phyloP scores from a whole-genome alignment of 1,139 yeast species.

The Pichia norvegensis region DNA sequence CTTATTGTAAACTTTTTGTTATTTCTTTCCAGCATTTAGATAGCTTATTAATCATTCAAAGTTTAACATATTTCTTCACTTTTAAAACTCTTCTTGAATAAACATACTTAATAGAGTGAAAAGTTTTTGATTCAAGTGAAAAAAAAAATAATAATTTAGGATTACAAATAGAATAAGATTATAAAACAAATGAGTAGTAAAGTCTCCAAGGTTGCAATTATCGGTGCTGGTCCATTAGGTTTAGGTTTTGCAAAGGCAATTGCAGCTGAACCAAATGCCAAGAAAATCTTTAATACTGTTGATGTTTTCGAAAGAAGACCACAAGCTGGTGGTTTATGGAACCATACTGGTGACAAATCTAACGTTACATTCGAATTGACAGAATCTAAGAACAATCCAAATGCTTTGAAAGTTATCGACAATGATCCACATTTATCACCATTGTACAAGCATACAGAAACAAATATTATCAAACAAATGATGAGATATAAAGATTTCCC shows the following conservation, averaged over 20 bases:
- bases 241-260: slow-evolving; percentile 43
- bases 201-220: slow-evolving; percentile 31
- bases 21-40: not conserved
- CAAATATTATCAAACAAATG: slow-evolving; percentile 36
- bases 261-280: slow-evolving; percentile 33
- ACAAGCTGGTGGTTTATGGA: slow-evolving; percentile 44
- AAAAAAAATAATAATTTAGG: not conserved
- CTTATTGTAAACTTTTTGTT: not conserved
- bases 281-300: slow-evolving; percentile 26
- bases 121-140: not conserved
- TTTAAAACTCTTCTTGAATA: not conserved
- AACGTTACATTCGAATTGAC: slow-evolving; percentile 15
- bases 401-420: slow-evolving; percentile 28
- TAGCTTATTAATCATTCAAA: too few relatives aligned
- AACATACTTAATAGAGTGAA: not conserved
- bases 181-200: slow-evolving; percentile 1
- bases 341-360: slow-evolving; percentile 29
- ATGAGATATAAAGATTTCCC: slow-evolving; percentile 38
- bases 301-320: slow-evolving; percentile 40
- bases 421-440: slow-evolving; percentile 33
- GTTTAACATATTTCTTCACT: not conserved
- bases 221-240: slow-evolving; percentile 50
- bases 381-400: slow-evolving; percentile 11
- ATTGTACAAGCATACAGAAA: slow-evolving; percentile 42
- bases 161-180: not conserved